These are phyloP conservation scores for Gnaphalium uliginosum DNA, from an alignment of 129 eudicot species.

Conservation along the genomic window DNA sequence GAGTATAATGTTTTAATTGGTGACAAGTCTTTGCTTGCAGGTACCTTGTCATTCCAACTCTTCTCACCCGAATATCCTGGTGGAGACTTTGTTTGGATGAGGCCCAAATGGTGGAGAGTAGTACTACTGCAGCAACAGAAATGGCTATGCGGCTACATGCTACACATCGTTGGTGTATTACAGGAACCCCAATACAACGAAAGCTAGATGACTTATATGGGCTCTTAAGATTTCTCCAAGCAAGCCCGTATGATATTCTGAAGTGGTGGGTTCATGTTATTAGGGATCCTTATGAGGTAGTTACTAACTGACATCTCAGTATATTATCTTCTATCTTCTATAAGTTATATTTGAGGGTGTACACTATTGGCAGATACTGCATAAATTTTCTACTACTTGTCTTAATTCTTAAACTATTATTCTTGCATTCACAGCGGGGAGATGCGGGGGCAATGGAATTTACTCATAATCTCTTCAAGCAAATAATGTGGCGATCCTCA, in stretches of 20 bases:
- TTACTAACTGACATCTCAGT: slow-evolving; percentile 3
- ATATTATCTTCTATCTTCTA: background rate
- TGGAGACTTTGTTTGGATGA: slow-evolving; percentile 99
- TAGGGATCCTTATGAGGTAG: slow-evolving; percentile 88
- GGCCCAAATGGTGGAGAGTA: slow-evolving; percentile 98
- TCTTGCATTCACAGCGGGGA: slow-evolving; percentile 52
- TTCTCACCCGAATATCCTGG: slow-evolving; percentile 79
- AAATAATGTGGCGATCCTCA: slow-evolving; percentile 95
- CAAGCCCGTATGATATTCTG: slow-evolving; percentile 67
- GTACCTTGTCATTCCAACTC: slow-evolving; percentile 89
- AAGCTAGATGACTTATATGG: slow-evolving; percentile 91
- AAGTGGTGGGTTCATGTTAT: slow-evolving; percentile 93
- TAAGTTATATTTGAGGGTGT: background rate
- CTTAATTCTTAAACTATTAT: background rate
- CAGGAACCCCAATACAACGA: slow-evolving; percentile 95
- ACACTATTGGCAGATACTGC: too few relatives aligned
- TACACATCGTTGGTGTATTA: slow-evolving; percentile 86
- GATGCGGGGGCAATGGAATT: slow-evolving; percentile 69
- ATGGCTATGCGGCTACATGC: slow-evolving; percentile 88
- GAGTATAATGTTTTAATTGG: background rate
- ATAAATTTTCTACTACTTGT: background rate
- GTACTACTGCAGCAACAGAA: slow-evolving; percentile 81
- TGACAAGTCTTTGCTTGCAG: slow-evolving; percentile 42
- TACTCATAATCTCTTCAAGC: slow-evolving; percentile 64
- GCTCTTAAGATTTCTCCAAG: slow-evolving; percentile 79